Percentiles rank a stretch among this genome's conserved stretches.
These are phyloP conservation scores for Cucumis cinereus DNA, from an alignment of 306 rosid species.

Conservation along the genomic window DNA sequence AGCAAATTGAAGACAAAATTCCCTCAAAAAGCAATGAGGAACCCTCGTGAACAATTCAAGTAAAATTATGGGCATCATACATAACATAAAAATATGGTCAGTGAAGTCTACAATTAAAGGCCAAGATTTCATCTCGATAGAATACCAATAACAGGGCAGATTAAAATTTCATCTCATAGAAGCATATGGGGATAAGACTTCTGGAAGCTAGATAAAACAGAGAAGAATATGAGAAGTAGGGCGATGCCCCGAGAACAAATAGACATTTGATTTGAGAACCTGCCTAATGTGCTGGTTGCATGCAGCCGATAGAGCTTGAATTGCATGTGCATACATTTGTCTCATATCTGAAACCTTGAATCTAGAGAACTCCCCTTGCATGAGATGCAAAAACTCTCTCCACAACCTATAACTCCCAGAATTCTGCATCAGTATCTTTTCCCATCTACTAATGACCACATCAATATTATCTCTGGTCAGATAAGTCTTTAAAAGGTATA, in stretches of 20 bases:
- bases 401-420: constrained; percentile 65
- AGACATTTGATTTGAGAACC: constrained; percentile 54
- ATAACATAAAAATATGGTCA: background rate
- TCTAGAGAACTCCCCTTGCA: constrained; percentile 84
- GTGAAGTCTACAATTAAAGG: background rate
- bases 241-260: background rate
- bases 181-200: background rate
- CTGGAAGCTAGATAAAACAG: background rate
- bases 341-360: constrained; percentile 85
- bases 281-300: constrained; percentile 88
- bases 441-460: constrained; percentile 71
- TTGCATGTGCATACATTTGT: constrained; percentile 79
- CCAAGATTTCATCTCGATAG: background rate
- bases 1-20: background rate
- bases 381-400: constrained; percentile 71
- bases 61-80: background rate
- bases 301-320: constrained; percentile 83
- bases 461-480: constrained; percentile 67
- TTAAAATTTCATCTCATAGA: background rate
- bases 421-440: constrained; percentile 66
- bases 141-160: background rate
- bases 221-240: background rate
- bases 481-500: constrained; percentile 72
- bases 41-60: background rate
- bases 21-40: background rate